phyloP scores from a whole-genome alignment of 805 yeast genomes.

The Candida orba region DNA sequence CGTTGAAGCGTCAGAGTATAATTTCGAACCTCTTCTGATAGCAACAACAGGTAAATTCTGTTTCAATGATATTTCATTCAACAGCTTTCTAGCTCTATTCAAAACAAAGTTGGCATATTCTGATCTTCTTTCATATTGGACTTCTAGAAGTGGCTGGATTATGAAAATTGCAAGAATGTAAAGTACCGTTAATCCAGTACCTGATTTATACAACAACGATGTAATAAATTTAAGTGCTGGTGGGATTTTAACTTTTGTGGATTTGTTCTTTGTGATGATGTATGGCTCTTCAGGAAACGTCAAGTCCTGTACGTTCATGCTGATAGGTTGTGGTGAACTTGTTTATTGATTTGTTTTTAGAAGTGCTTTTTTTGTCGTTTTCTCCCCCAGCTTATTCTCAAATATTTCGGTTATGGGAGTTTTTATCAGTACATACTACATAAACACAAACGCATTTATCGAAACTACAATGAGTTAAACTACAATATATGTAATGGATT shows the following conservation, averaged over 20 bases:
- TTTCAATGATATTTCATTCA: slow-evolving; percentile 23
- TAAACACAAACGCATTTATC: too few relatives aligned
- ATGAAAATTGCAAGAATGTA: slow-evolving; percentile 27
- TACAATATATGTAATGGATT: not conserved
- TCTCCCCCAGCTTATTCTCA: not conserved
- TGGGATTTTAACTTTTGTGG: slow-evolving; percentile 10
- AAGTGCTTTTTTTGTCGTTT: not conserved
- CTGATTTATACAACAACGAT: slow-evolving; percentile 29
- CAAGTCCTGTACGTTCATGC: slow-evolving; percentile 7
- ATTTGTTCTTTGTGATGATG: slow-evolving; percentile 1
- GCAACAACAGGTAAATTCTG: slow-evolving; percentile 34
- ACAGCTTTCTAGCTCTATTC: slow-evolving; percentile 22
- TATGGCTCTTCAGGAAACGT: slow-evolving; percentile 18
- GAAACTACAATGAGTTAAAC: not conserved
- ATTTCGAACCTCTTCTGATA: slow-evolving; percentile 32
- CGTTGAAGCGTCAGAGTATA: slow-evolving; percentile 30
- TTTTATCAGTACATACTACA: too few relatives aligned
- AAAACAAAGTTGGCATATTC: slow-evolving; percentile 27
- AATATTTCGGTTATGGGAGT: not conserved
- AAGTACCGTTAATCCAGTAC: slow-evolving; percentile 25
- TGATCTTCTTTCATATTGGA: slow-evolving; percentile 33
- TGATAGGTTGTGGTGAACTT: too few relatives aligned
- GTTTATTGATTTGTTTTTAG: not conserved
- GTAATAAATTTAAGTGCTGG: slow-evolving; percentile 21
- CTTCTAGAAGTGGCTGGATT: slow-evolving; percentile 34